Conservation (phyloP, 1,139 yeast genomes). For the Diutina ranongensis region DNA sequence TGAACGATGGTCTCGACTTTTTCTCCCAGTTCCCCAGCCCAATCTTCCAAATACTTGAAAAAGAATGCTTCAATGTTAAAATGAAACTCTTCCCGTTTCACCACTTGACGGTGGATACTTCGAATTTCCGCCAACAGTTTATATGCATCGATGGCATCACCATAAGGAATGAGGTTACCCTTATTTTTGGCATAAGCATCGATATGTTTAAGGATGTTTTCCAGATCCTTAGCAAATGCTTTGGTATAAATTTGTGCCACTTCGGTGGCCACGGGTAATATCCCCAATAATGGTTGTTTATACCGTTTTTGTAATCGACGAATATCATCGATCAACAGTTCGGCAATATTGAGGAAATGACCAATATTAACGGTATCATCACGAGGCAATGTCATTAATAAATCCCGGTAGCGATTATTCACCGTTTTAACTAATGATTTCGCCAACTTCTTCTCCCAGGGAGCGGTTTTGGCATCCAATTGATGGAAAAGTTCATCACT, state of each 20-base stretch:
- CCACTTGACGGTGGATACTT: conserved; percentile 37
- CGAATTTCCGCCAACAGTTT: conserved; percentile 44
- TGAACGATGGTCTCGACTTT: conserved; percentile 39
- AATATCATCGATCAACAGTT: conserved; percentile 40
- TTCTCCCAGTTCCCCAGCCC: conserved; percentile 45
- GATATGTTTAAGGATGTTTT: conserved; percentile 48
- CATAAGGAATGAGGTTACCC: conserved; percentile 34
- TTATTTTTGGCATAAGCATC: conserved; percentile 28
- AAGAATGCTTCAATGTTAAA: conserved; percentile 52
- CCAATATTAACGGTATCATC: conserved; percentile 46
- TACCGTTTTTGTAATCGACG: conserved; percentile 47
- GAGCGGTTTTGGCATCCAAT: conserved; percentile 28
- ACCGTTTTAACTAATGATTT: conserved; percentile 40
- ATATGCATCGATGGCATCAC: conserved; percentile 55
- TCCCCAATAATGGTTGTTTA: conserved; percentile 49
- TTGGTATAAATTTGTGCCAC: conserved; percentile 4
- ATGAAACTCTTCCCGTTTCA: conserved; percentile 28
- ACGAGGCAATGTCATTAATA: conserved; percentile 50
- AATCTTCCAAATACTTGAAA: conserved; percentile 41
- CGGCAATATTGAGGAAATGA: conserved; percentile 52
- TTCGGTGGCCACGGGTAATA: conserved; percentile 26
- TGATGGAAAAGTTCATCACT: conserved; percentile 32
- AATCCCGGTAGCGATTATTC: conserved; percentile 47
- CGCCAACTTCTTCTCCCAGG: conserved; percentile 42
- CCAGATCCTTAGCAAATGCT: conserved; percentile 48